Conservation (phyloP, 1,284 basidiomycete genomes). For the Rhodotorula sp. region DNA sequence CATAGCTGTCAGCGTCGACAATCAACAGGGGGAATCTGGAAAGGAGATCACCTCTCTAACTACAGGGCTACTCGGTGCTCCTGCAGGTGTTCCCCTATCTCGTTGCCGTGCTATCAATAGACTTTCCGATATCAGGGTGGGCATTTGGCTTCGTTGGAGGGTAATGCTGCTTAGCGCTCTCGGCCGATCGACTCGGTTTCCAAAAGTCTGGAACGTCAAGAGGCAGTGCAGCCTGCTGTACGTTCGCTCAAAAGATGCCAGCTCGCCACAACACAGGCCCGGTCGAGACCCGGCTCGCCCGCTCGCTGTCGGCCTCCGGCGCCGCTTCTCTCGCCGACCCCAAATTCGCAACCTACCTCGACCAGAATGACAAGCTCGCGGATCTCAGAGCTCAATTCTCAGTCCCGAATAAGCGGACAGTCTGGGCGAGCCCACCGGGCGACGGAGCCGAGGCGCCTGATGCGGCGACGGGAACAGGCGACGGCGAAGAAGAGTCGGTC, state of each 20-base stretch:
- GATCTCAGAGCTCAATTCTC: slow-evolving; percentile 19
- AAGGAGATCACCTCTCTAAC: too few species aligned
- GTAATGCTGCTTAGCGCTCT: background rate
- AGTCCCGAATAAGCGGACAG: slow-evolving; percentile 24
- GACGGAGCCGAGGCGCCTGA: background rate
- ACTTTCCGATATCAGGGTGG: too few species aligned
- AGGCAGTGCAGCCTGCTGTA: background rate
- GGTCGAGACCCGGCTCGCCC: slow-evolving; percentile 9
- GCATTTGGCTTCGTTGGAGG: too few species aligned
- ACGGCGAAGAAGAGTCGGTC: slow-evolving; percentile 58
- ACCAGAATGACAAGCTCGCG: slow-evolving; percentile 27
- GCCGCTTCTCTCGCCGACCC: slow-evolving; percentile 26
- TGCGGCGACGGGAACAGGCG: background rate
- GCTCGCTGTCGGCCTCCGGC: slow-evolving; percentile 28
- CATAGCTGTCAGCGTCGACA: too few species aligned
- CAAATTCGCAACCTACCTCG: slow-evolving; percentile 33
- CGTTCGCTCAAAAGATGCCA: background rate
- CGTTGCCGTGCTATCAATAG: too few species aligned
- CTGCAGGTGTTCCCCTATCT: too few species aligned
- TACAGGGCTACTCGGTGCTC: too few species aligned
- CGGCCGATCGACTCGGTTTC: background rate
- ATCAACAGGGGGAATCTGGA: too few species aligned
- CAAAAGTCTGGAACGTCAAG: too few species aligned
- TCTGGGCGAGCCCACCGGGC: slow-evolving; percentile 14
- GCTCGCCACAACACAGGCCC: background rate